A percentile compares a stretch with the other conserved stretches of the same genome.
phyloP scores from a whole-genome alignment of 768 basidiomycete genomes.

The Pisolithus marmoratus region DNA sequence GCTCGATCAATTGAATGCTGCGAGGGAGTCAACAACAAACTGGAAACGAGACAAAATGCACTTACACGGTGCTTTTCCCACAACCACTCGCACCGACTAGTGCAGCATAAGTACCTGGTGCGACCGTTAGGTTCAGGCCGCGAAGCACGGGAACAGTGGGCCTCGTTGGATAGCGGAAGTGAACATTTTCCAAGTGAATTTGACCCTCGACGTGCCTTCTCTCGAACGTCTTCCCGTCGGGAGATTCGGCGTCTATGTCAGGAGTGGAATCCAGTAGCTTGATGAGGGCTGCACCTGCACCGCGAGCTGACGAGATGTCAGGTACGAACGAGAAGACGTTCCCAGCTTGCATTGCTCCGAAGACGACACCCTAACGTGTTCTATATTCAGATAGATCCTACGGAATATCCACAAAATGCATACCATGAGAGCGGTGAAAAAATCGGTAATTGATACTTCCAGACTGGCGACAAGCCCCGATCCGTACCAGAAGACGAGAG shows the following conservation, averaged over 20 bases:
- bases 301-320: constrained; percentile 79
- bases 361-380: constrained; percentile 42
- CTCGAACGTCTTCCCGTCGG: constrained; percentile 51
- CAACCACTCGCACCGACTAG: constrained; percentile 81
- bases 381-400: constrained; percentile 27
- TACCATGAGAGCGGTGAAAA: constrained; percentile 85
- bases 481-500: constrained; percentile 79
- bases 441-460: constrained; percentile 52
- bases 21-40: constrained; percentile 3
- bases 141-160: constrained; percentile 80
- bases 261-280: constrained; percentile 67
- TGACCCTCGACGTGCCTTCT: constrained; percentile 46
- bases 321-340: constrained; percentile 83
- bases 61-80: constrained; percentile 79
- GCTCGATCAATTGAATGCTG: constrained; percentile 77
- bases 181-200: constrained; percentile 72
- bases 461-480: constrained; percentile 50
- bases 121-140: constrained; percentile 61
- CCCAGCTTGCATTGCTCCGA: constrained; percentile 83
- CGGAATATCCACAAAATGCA: constrained; percentile 12
- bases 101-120: constrained; percentile 77
- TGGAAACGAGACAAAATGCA: neutral
- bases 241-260: constrained; percentile 76
- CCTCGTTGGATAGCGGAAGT: constrained; percentile 89
- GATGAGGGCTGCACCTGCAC: constrained; percentile 72